Evolutionary conservation across 495 filamentous ascomycete genomes (phyloP), one percentile per base, ranked within the genome.

Genomic region (Staphylotrichum longicolle): DNA sequence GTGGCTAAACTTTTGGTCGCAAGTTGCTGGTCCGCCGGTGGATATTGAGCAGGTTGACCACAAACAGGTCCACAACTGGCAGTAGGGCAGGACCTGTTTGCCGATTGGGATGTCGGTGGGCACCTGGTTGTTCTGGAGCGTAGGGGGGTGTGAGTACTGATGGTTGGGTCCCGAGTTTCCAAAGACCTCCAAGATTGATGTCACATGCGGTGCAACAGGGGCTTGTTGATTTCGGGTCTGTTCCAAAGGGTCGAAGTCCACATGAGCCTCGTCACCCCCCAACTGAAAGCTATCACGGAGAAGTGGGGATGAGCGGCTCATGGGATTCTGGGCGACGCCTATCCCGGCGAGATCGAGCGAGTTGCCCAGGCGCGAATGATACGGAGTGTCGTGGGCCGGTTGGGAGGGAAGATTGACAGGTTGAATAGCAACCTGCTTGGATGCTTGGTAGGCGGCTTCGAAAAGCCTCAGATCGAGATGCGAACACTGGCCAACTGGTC

Each of bases 61-160:
- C 5, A 27, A 7, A 35, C 67, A 69, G 4, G 56, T 48, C 64
- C 63, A 69, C 20, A 49, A 32, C 27, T 49, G 20, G 46, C 49
- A 33, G 7, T 12, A 4, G 12, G n/a, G 32, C 2, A 5, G 6
- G 20, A 62, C 11, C 2, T 41, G 46, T 34, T 40, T 57, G 14
- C 64, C 67, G 39, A 64, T 64, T 2, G 45, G 30, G 8, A 65
- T 39, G 7, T 6, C 12, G 15, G 14, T 27, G 2, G 12, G 6
- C 12, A 9, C 34, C 7, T 5, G 34, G 7, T n/a, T 5, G 2
- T 7, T 7, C 34, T 53, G 50, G 14, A 14, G 14, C 7, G 7
- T 39, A 14, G 30, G 9, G 34, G 30, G 5, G 12, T 9, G 50
- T 32, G 12, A 6, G 34, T 53, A 27, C 4, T 53, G 34, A 15